Evolutionary conservation across 331 rosid species (phyloP), one percentile per base, ranked within the genome.

Genomic region (Cydonia oblonga): DNA sequence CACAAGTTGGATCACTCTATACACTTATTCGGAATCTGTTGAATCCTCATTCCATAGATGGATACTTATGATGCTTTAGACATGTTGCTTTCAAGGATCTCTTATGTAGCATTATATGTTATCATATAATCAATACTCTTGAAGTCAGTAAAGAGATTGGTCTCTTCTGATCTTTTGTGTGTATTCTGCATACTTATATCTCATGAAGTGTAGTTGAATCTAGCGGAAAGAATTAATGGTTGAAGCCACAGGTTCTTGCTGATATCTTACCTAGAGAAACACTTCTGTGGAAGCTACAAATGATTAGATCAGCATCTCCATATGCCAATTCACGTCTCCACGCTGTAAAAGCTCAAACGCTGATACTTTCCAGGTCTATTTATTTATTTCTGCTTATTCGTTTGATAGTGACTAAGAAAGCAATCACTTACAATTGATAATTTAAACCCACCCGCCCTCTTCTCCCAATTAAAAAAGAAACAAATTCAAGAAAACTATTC

Each of bases 221-320:
- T 74, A 53, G 66, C 49, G 66, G 66, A 44, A 52, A 28, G 71
- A 52, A 70, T 64, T 78, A 57, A 77, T 60, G 61, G 79, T 74
- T 74, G 72, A 72, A n/a, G 66, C 79, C 70, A 61, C 86, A 93
- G 97, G 96, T 85, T 84, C 82, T 91, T 64, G 87, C 90, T 23
- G 87, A 83, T 53, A 80, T 89, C 61, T 84, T 89, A 78, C 96
- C 96, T 4, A 81, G 80, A 81, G 95, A 88, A 79, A 88, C 98
- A 66, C 83, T 93, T 81, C 44, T 79, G 15, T 91, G 97, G 98
- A 93, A 85, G 85, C 75, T 89, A 54, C 76, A 85, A 68, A 85
- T 91, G 96, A 89, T 93, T 49, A 83, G 75, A 75, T 78, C 90
- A 66, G 96, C 96, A 78, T 93, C 97, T 42, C 80, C 83, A n/a